A percentile compares a stretch with the other conserved stretches of the same genome.
These are phyloP conservation scores for Rhodotorula paludigena DNA, from an alignment of 768 basidiomycete species.

Conservation along the genomic window DNA sequence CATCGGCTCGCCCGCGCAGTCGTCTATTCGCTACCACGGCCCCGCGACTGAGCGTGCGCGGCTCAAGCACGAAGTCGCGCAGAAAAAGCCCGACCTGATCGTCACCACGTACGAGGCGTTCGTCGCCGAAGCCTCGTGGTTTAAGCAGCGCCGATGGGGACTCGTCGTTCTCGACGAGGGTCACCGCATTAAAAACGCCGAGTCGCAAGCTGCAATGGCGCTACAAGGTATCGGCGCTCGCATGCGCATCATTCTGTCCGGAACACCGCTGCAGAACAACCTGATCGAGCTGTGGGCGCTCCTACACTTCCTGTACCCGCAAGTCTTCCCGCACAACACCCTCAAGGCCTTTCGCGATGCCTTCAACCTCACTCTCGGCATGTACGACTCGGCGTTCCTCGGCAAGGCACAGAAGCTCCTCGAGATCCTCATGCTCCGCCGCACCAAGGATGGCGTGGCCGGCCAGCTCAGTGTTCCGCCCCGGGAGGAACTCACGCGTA, in stretches of 20 bases:
- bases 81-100: slow-evolving; percentile 51
- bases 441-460: slow-evolving; percentile 56
- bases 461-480: slow-evolving; percentile 55
- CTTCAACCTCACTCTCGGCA: slow-evolving; percentile 57
- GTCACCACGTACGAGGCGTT: slow-evolving; percentile 68
- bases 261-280: slow-evolving; percentile 69
- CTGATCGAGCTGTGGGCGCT: slow-evolving; percentile 51
- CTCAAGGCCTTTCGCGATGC: slow-evolving; percentile 55
- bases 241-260: slow-evolving; percentile 64
- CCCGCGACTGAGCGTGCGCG: slow-evolving; percentile 55
- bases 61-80: slow-evolving; percentile 53
- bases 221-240: slow-evolving; percentile 58
- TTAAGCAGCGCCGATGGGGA: slow-evolving; percentile 59
- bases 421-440: slow-evolving; percentile 57
- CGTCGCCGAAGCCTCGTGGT: slow-evolving; percentile 57
- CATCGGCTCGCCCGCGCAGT: slow-evolving; percentile 49
- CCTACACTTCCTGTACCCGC: slow-evolving; percentile 52
- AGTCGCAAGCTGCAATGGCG: slow-evolving; percentile 55
- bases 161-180: slow-evolving; percentile 62
- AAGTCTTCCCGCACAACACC: slow-evolving; percentile 54
- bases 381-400: slow-evolving; percentile 55
- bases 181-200: slow-evolving; percentile 68
- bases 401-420: slow-evolving; percentile 55
- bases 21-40: slow-evolving; percentile 62
- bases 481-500: slow-evolving; percentile 54